Conservation (phyloP, 129 eudicot species). For the Escallonia rubra region DNA sequence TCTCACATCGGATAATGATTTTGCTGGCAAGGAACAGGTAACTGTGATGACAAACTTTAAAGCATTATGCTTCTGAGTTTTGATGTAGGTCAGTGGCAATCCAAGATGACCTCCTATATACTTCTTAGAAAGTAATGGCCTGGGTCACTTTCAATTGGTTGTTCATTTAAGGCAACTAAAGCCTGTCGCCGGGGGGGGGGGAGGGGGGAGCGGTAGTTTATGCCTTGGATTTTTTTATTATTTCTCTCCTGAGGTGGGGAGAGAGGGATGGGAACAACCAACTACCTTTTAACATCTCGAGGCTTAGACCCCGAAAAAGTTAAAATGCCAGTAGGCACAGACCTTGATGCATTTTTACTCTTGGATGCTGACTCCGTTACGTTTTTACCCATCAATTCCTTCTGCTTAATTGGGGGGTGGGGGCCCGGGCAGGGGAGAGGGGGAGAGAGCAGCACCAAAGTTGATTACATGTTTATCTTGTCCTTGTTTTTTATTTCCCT, state of each 20-base stretch:
- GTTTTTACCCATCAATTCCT: background rate
- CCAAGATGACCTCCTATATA: background rate
- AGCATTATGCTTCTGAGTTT: background rate
- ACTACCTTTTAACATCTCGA: no score
- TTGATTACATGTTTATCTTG: no score
- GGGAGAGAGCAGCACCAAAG: no score
- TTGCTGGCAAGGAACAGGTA: conserved; percentile 96
- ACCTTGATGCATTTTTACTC: background rate
- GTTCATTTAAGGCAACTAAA: background rate
- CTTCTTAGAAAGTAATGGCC: background rate
- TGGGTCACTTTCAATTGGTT: background rate
- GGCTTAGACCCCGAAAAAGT: no score
- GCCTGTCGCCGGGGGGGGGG: background rate
- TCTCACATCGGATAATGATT: conserved; percentile 88
- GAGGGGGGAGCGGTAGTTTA: no score
- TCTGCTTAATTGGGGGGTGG: background rate
- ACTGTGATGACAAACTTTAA: background rate
- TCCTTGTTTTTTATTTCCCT: background rate
- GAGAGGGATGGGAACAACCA: no score
- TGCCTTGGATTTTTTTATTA: no score
- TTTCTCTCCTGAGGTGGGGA: no score
- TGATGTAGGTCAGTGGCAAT: background rate
- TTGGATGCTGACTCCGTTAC: background rate
- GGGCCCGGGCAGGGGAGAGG: background rate
- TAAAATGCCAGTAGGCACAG: background rate